Percentiles rank a stretch among this genome's conserved stretches.
These are phyloP conservation scores for Diutina ranongensis DNA, from an alignment of 1,139 yeast genomes.

Conservation along the genomic window DNA sequence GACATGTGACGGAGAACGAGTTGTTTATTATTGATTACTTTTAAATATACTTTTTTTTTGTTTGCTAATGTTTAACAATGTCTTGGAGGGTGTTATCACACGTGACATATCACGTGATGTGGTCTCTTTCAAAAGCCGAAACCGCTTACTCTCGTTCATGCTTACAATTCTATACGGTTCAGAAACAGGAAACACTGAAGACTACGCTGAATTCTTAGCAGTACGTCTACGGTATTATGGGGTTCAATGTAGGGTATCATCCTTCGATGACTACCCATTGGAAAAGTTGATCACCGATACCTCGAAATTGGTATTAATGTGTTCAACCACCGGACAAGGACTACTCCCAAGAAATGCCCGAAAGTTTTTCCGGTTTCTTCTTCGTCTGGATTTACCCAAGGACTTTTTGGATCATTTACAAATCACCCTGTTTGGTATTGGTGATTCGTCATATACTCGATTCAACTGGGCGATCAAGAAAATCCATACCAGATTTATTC, in stretches of 20 bases:
- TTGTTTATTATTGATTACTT: too few species aligned
- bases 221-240: slow-evolving; percentile 44
- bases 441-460: slow-evolving; percentile 87
- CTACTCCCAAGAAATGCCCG: slow-evolving; percentile 74
- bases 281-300: slow-evolving; percentile 38
- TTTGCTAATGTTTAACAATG: too few species aligned
- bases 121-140: not conserved
- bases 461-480: slow-evolving; percentile 81
- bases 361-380: slow-evolving; percentile 61
- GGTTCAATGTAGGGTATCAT: slow-evolving; percentile 36
- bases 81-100: not conserved
- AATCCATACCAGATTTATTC: slow-evolving; percentile 63
- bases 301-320: slow-evolving; percentile 47
- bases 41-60: too few species aligned
- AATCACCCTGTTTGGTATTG: slow-evolving; percentile 76
- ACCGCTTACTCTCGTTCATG: not conserved
- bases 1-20: too few species aligned
- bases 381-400: slow-evolving; percentile 54
- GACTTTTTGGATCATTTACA: slow-evolving; percentile 51
- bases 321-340: slow-evolving; percentile 95
- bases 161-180: slow-evolving; percentile 75
- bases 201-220: slow-evolving; percentile 60
- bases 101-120: not conserved
- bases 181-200: slow-evolving; percentile 89
- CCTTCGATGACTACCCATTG: slow-evolving; percentile 55